Evolutionary conservation across 805 yeast species (phyloP), one percentile per base, ranked within the genome.

Genomic region (Starmerella scarabaei): DNA sequence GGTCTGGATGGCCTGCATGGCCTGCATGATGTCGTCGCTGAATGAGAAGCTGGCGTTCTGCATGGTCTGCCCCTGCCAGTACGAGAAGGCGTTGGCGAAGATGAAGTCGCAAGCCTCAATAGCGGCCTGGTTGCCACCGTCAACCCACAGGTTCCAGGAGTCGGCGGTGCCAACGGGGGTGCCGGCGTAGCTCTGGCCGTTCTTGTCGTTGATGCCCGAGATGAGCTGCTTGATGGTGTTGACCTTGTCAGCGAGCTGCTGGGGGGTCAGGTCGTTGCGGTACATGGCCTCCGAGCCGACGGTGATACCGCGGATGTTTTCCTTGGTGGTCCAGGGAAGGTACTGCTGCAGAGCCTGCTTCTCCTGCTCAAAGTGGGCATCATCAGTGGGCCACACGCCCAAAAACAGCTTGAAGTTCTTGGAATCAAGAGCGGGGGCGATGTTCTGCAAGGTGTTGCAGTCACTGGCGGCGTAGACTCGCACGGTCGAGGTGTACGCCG

Each of bases 1-100:
- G 52, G 83, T 68, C 71, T 88, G 95, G 55, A 88, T 75, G 46
- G 70, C 68, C 68, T 84, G 93, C 61, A 88, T 67, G 51, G 96
- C 95, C 71, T 88, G 96, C 94, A 86, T 85, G 62, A 88, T 83
- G 62, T 88, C 96, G 61, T 86, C 96, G 52, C 84, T 73, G 79
- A 86, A 88, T 2, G 95, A 84, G 71, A 74, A 82, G 15, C 94
- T 75, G 21, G 95, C 73, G 62, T 86, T 86, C 36, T 62, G 57
- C 72, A 71, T 72, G 51, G 84, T 71, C 68, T 85, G 96, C 33
- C 96, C 96, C 69, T 88, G 97, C 97, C 97, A 88, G 77, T 86
- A 88, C 7, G 96, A 82, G 73, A 88, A 88, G 37, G 95, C 96
- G 60, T 88, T 88, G 56, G 94, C 93, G 61, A 78, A 80, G 46